Conservation (phyloP, 2,329 filamentous ascomycete species). For the Sclerotinia subarctica region DNA sequence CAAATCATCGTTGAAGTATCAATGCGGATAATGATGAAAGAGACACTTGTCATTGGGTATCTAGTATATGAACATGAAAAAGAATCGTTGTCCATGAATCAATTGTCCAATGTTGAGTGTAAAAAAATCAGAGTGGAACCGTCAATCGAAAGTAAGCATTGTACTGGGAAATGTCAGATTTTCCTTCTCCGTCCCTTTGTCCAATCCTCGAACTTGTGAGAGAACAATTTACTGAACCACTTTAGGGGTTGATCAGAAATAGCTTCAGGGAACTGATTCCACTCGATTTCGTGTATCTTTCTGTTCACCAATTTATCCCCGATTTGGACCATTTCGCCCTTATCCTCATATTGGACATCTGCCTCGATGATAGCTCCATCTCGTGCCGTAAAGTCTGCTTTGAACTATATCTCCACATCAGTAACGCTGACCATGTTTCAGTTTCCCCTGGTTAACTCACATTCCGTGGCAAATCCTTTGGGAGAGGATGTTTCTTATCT, state of each 20-base stretch:
- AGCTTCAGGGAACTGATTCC: constrained; percentile 27
- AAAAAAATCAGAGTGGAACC: background rate
- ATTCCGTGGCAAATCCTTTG: constrained; percentile 10
- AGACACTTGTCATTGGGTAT: constrained; percentile 13
- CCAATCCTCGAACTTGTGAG: background rate
- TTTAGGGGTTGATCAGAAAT: background rate
- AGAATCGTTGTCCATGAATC: background rate
- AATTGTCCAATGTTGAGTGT: background rate
- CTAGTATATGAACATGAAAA: background rate
- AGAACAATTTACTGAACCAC: constrained; percentile 12
- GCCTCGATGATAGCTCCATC: constrained; percentile 31
- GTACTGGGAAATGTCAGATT: background rate
- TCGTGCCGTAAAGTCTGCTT: constrained; percentile 27
- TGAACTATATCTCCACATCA: constrained; percentile 22
- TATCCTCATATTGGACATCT: constrained; percentile 12
- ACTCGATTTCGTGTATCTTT: constrained; percentile 50
- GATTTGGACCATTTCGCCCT: background rate
- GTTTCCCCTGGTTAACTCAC: constrained; percentile 5
- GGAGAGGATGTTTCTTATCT: background rate
- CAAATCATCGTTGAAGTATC: background rate
- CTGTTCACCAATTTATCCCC: constrained; percentile 6
- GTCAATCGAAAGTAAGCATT: background rate
- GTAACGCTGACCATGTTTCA: background rate
- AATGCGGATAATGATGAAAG: constrained; percentile 1
- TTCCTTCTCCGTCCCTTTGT: background rate